Base-by-base conservation (phyloP, 2,329 filamentous ascomycete species). In the Stagonosporopsis rhizophila region DNA sequence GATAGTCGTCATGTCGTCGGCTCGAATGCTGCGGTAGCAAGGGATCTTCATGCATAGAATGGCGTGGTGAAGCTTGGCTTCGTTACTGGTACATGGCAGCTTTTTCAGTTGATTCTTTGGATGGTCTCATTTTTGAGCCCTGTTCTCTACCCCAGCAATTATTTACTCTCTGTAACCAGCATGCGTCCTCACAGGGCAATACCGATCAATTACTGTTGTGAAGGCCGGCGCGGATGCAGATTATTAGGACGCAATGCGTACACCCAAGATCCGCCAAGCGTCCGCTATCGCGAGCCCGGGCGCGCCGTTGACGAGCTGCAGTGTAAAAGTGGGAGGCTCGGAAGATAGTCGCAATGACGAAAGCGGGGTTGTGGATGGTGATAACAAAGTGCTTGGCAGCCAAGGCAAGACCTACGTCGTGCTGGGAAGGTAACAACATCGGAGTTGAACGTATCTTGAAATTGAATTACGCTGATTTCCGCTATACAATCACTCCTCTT, bases 401-500 rank as follows among this genome's bases (percentile, higher is more conserved):
- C 52, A 55, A 55, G 45, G 37, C 35, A 20, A 20, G 9, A 35
- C 32, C 32, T 17, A 35, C 15, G 15, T 35, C n/a, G 6, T 37
- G 35, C 17, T 38, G 12, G 35, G n/a, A 38, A 12, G n/a, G 35
- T 20, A 8, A 19, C 2, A 4, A 19, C 34, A 20, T 19, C 35
- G 35, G 19, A 38, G 8, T 5, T 38, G 35, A 38, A 20, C 35
- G 35, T 19, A 38, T 3, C 11, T 12, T 12, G 12, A 12, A 5
- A 3, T 4, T 6, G 15, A 14, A 19, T 12, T 38, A 17, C 35
- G 17, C 35, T 38, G 35, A 38, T 4, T 2, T 20, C 17, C 35
- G 35, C n/a, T 38, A 14, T 20, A 12, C 4, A 11, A 11, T 15
- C 25, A 40, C 4, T 67, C 58, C 39, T 55, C 61, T 42, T 69